phyloP scores from a whole-genome alignment of 805 yeast species.

The Monosporozyma unispora region DNA sequence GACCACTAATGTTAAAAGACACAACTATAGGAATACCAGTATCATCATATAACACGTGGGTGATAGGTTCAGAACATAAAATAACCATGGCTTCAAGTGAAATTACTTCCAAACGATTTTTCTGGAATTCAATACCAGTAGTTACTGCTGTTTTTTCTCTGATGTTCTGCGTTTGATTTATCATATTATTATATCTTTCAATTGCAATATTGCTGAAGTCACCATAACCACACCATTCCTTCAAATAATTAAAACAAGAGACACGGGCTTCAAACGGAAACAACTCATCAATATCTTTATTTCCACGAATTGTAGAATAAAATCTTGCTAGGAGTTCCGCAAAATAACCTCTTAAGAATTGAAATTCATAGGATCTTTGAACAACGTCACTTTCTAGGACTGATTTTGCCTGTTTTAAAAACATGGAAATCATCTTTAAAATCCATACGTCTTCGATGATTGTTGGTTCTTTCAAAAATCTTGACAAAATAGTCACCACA shows the following conservation, averaged over 20 bases:
- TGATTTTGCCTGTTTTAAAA: constrained; percentile 51
- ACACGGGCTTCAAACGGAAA: constrained; percentile 82
- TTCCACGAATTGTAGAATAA: constrained; percentile 46
- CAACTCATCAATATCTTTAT: constrained; percentile 39
- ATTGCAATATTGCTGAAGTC: constrained; percentile 49
- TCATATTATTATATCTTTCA: constrained; percentile 56
- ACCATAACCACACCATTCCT: constrained; percentile 95
- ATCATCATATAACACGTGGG: constrained; percentile 31
- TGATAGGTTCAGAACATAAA: constrained; percentile 65
- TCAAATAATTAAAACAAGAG: constrained; percentile 70
- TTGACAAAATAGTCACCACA: constrained; percentile 59
- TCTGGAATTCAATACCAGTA: constrained; percentile 66
- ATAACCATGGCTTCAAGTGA: constrained; percentile 80
- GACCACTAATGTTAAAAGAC: constrained; percentile 60
- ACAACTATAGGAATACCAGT: constrained; percentile 35
- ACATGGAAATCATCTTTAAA: constrained; percentile 50
- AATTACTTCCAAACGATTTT: constrained; percentile 56
- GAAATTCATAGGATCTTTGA: constrained; percentile 62
- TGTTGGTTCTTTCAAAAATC: constrained; percentile 43
- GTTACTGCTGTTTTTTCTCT: constrained; percentile 51
- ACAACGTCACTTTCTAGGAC: constrained; percentile 48
- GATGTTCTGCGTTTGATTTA: constrained; percentile 33
- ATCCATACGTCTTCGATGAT: constrained; percentile 62
- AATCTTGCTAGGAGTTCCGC: constrained; percentile 73
- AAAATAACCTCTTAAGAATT: constrained; percentile 71